Evolutionary conservation across 148 eudicot species (phyloP).

Genomic region (Fagopyrum tataricum): DNA sequence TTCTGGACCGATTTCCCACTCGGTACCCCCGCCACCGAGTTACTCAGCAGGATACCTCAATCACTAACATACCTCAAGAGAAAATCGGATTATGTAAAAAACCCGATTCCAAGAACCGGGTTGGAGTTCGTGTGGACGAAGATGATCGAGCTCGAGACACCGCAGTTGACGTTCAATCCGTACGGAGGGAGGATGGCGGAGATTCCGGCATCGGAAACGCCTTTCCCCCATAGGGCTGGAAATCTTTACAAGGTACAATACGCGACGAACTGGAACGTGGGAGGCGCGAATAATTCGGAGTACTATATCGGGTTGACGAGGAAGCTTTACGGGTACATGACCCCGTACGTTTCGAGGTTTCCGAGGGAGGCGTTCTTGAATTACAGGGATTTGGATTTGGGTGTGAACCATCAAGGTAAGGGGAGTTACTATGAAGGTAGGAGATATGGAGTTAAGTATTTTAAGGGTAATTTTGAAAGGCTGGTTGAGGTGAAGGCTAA

Average conservation of each 20-base stretch:
- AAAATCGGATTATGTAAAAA: conserved; percentile 16
- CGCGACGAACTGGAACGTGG: conserved; percentile 15
- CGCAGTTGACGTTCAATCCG: conserved; percentile 15
- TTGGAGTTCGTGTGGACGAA: conserved; percentile 5
- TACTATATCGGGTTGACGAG: conserved; percentile 10
- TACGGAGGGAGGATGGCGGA: conserved; percentile 16
- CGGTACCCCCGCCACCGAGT: conserved; percentile 6
- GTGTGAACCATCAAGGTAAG: background rate
- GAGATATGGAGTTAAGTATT: conserved; percentile 10
- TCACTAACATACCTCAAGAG: conserved; percentile 10
- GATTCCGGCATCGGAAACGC: conserved; percentile 4
- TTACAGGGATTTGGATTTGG: conserved; percentile 13
- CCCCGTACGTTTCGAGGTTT: background rate
- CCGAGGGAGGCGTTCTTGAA: conserved; percentile 17
- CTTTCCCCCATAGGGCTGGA: conserved; percentile 10
- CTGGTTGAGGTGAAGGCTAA: conserved; percentile 8
- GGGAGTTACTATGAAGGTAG: background rate
- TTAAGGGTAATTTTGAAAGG: conserved; percentile 11
- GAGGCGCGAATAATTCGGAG: conserved; percentile 10
- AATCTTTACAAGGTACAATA: conserved; percentile 11
- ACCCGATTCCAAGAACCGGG: conserved; percentile 11
- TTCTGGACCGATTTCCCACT: conserved; percentile 15
- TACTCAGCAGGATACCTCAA: conserved; percentile 14
- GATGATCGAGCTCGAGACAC: conserved; percentile 16
- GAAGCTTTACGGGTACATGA: conserved; percentile 11